A percentile compares a stretch with the other conserved stretches of the same genome.
These are phyloP conservation scores for Macadamia integrifolia DNA, from an alignment of 164 flowering plant genomes.

Conservation along the genomic window DNA sequence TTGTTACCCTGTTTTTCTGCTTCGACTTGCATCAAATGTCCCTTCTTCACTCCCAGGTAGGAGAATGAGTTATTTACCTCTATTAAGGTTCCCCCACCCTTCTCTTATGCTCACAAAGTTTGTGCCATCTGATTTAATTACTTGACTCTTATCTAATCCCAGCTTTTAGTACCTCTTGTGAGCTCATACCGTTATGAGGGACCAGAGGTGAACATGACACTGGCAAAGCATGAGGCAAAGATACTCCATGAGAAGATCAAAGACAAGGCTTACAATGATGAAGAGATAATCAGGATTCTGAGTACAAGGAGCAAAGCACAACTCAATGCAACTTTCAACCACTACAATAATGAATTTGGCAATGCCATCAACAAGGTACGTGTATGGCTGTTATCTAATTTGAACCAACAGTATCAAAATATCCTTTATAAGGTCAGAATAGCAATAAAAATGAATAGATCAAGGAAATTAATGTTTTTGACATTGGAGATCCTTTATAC, in stretches of 20 bases:
- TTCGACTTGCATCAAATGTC: neutral
- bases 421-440: neutral
- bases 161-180: conserved; percentile 71
- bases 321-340: conserved; percentile 70
- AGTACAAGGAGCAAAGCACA: conserved; percentile 88
- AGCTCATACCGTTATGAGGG: conserved; percentile 64
- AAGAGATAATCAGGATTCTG: conserved; percentile 69
- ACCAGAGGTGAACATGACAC: conserved; percentile 52
- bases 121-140: neutral
- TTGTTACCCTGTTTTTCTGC: neutral
- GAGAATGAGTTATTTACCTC: no score
- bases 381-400: neutral
- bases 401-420: neutral
- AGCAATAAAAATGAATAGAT: no score
- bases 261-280: conserved; percentile 46
- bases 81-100: neutral
- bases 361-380: conserved; percentile 59
- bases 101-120: neutral
- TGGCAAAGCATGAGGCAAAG: conserved; percentile 71
- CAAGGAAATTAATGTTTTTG: neutral
- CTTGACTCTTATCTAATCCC: conserved; percentile 7
- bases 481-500: no score
- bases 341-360: conserved; percentile 54
- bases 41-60: neutral
- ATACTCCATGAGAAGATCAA: conserved; percentile 49